Evolutionary conservation across 352 stramenopile genomes (phyloP).

Genomic region (Phytophthora megakarya): DNA sequence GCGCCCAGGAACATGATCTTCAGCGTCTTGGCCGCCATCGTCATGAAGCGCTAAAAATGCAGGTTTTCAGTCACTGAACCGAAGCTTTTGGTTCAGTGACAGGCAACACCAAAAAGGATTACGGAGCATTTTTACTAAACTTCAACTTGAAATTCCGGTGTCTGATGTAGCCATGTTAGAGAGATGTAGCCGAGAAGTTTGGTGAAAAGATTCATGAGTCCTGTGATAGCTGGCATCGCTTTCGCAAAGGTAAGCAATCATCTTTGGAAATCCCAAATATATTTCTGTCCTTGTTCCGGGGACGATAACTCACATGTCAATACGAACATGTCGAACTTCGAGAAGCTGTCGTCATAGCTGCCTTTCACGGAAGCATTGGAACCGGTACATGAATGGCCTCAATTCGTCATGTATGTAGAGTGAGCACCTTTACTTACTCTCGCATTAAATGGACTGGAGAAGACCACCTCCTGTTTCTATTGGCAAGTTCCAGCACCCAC

Average conservation of each 20-base stretch:
- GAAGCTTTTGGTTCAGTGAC: background rate
- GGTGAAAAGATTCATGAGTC: constrained; percentile 9
- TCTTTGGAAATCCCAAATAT: constrained; percentile 8
- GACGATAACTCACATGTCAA: constrained; percentile 23
- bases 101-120: background rate
- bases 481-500: constrained; percentile 3
- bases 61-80: constrained; percentile 13
- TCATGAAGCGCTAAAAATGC: background rate
- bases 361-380: constrained; percentile 8
- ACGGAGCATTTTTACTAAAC: constrained; percentile 2
- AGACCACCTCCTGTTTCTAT: constrained; percentile 8
- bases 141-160: background rate
- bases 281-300: constrained; percentile 1
- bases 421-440: constrained; percentile 9
- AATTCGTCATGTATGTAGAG: constrained; percentile 17
- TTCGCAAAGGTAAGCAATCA: constrained; percentile 10
- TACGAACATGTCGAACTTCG: constrained; percentile 11
- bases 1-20: constrained; percentile 92
- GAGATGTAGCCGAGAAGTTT: constrained; percentile 12
- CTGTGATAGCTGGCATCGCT: constrained; percentile 3
- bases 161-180: background rate
- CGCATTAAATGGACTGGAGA: constrained; percentile 20
- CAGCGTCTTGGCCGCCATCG: constrained; percentile 47
- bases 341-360: constrained; percentile 13
- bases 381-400: constrained; percentile 2